phyloP scores from a whole-genome alignment of 176 grass and related monocot genomes.

The Triticum monococcum region DNA sequence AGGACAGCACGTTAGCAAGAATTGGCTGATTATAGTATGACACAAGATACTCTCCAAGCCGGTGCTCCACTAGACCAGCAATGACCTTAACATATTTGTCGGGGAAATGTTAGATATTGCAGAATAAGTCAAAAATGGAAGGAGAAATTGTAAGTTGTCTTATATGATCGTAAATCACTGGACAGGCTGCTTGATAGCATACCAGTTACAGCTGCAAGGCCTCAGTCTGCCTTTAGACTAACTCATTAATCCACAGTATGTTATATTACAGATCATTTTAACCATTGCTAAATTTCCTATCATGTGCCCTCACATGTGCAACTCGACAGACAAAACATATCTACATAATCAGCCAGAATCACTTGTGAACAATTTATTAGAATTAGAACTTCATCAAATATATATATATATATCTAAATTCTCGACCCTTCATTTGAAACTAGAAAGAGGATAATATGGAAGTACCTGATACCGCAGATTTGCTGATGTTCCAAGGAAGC shows the following conservation, averaged over 20 bases:
- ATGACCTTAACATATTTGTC: conserved; percentile 66
- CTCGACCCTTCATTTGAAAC: neutral
- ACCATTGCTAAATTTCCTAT: neutral
- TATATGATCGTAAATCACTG: conserved; percentile 11
- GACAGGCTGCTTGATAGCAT: neutral
- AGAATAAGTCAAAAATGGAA: conserved; percentile 1
- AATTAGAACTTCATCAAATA: neutral
- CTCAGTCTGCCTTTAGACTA: neutral
- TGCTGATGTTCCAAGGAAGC: conserved; percentile 93
- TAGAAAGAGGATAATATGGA: neutral
- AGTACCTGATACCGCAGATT: conserved; percentile 97
- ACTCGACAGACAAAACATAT: neutral
- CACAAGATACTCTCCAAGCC: conserved; percentile 76
- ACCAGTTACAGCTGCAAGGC: neutral
- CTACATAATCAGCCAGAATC: neutral
- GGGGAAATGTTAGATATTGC: neutral
- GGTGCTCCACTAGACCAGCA: conserved; percentile 92
- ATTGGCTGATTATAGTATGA: conserved; percentile 70
- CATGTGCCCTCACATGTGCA: conserved; percentile 5
- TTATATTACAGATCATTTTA: neutral
- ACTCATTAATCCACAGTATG: neutral
- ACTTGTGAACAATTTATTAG: neutral
- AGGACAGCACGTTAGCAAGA: conserved; percentile 72
- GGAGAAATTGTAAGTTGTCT: neutral
- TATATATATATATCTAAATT: conserved; percentile 4